A percentile compares a stretch with the other conserved stretches of the same genome.
Evolutionary conservation across 2,329 filamentous ascomycete species (phyloP).

Genomic region (Zymoseptoria crescenta): DNA sequence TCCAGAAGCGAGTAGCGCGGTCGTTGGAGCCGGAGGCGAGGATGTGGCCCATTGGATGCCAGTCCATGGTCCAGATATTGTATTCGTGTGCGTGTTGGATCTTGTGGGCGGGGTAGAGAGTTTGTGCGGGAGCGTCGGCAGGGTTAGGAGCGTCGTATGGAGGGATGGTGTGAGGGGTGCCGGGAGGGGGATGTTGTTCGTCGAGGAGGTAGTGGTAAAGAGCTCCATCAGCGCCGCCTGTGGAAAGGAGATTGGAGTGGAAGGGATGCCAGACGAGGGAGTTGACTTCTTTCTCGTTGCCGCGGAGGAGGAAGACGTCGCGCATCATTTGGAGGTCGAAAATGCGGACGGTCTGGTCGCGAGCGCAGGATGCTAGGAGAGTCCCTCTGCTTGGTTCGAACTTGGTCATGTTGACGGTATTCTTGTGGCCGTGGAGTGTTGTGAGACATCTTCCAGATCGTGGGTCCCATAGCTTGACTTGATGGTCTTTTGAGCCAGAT

Average conservation of each 20-base stretch:
- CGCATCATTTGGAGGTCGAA: conserved; percentile 98
- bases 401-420: conserved; percentile 84
- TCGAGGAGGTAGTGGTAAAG: conserved; percentile 93
- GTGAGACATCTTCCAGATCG: conserved; percentile 81
- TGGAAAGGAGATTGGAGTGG: conserved; percentile 80
- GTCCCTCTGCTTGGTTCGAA: conserved; percentile 82
- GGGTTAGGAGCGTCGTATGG: conserved; percentile 83
- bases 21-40: conserved; percentile 94
- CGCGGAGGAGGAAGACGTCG: conserved; percentile 85
- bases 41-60: conserved; percentile 94
- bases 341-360: conserved; percentile 85
- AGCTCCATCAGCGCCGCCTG: conserved; percentile 81
- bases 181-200: conserved; percentile 77
- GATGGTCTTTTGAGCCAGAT: conserved; percentile 93
- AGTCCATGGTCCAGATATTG: conserved; percentile 95
- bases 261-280: conserved; percentile 90
- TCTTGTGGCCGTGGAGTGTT: conserved; percentile 93
- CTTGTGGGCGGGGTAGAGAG: conserved; percentile 86
- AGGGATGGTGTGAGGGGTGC: conserved; percentile 62
- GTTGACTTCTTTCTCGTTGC: conserved; percentile 93
- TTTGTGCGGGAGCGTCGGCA: conserved; percentile 69
- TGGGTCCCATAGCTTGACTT: conserved; percentile 98
- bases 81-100: conserved; percentile 85
- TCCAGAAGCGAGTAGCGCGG: conserved; percentile 95
- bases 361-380: conserved; percentile 82